Base-by-base conservation (phyloP, 306 rosid genomes). In the Cicer chorassanicum region DNA sequence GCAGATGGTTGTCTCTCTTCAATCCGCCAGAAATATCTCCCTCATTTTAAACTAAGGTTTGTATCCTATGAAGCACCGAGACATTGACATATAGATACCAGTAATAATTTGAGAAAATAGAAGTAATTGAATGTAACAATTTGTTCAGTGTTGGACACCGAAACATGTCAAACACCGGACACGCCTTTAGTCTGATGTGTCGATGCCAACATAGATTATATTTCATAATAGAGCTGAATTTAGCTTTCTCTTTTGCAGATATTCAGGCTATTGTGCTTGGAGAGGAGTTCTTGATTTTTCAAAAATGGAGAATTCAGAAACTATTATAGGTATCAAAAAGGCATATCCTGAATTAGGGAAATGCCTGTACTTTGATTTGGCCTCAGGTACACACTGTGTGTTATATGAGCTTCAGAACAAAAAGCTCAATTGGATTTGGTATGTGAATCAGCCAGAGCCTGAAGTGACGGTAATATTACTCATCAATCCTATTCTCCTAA, bases 241-340 rank as follows among this genome's bases (percentile, higher is more conserved):
- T 49, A 44, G 11, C 11, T 9, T 44, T 44, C 51, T 62, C 29
- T 61, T 70, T 63, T 78, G 71, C 76, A 91, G 97, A 84, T 91
- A 91, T 81, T 81, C 97, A 38, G 97, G 96, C 59, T 89, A 91
- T 75, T 86, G 90, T 75, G 96, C 98, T 53, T 91, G 98, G 97
- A 88, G 97, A 83, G 96, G 96, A 46, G 90, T 93, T 71, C 87
- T 89, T 79, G 94, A 93, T 82, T 87, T 84, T 75, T 86, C 96
- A 12, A 69, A 82, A 18, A 80, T 18, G 16, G 97, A 91, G 76
- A 57, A 86, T 75, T 89, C 94, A 5, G 91, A 89, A 59, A 84
- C 87, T 38, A 81, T 91, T 38, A 43, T 4, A 3, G 86, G 78
- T 45, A 82, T 89, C 56, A 79, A 86, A 44, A 83, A 78, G 72